Base-by-base conservation (phyloP, 768 basidiomycete genomes). In the Suillus decipiens region DNA sequence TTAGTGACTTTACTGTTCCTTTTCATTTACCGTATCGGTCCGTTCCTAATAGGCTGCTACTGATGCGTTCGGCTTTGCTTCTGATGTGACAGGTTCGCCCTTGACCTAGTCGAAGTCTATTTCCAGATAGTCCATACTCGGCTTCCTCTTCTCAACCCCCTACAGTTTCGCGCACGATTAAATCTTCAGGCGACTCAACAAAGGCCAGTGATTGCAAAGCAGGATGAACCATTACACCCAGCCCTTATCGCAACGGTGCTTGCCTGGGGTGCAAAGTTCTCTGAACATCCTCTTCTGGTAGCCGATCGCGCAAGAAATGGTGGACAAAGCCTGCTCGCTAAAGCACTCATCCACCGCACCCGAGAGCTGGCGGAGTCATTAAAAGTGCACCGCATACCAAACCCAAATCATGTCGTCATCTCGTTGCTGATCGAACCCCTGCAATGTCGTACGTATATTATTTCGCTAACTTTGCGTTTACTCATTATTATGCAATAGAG, bases 261-360 rank as follows among this genome's bases (percentile, higher is more conserved):
- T 59, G 92, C 94, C 0, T 96, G 92, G 90, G 95, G 95, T 34
- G 89, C 92, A 42, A 94, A 95, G 69, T 96, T 96, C 74, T 95
- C 93, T 4, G 95, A 97, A 69, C 93, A 96, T 71, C 89, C 90
- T 0, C 76, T 95, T 64, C 86, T 97, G 54, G 82, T 88, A 24
- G 85, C 87, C 39, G 95, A 96, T 77, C 84, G 94, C 48, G 79
- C 84, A 58, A 86, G 86, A 63, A 86, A 85, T 56, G 79, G 82
- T 53, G 86, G 86, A 7, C 89, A 93, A 71, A 94, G 94, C 74
- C 73, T 86, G 42, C 78, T 98, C 8, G 90, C 92, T 4, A 90
- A 87, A 75, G 78, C 89, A 1, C 77, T 96, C 39, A 87, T 95
- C 56, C 84, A 89, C 71, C 86, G 94, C 55, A 89, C 93, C 57